Evolutionary conservation across 768 basidiomycete species (phyloP).

Genomic region (Boletus fagicola): DNA sequence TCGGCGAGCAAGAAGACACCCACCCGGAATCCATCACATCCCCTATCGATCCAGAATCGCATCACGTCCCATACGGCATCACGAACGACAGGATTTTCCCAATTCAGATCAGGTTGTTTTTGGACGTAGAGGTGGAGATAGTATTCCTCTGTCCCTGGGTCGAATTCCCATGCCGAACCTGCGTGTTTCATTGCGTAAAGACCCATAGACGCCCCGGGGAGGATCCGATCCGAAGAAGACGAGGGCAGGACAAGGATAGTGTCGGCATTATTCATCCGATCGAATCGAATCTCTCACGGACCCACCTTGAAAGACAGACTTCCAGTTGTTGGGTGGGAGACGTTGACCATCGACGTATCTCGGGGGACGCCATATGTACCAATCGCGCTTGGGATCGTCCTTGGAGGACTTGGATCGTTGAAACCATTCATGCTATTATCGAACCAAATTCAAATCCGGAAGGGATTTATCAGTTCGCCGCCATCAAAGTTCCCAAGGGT

Average conservation of each 20-base stretch:
- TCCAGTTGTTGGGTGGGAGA: conserved; percentile 73
- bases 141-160: conserved; percentile 62
- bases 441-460: background rate
- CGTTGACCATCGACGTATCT: conserved; percentile 51
- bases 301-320: conserved; percentile 60
- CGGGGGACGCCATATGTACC: conserved; percentile 75
- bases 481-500: background rate
- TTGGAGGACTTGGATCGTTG: conserved; percentile 50
- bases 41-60: conserved; percentile 72
- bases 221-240: conserved; percentile 6
- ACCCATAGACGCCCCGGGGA: background rate
- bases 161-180: conserved; percentile 73
- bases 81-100: conserved; percentile 64
- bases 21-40: conserved; percentile 75
- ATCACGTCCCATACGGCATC: conserved; percentile 62
- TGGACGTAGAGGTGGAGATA: conserved; percentile 67
- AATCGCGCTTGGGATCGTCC: conserved; percentile 61
- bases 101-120: conserved; percentile 76
- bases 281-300: background rate
- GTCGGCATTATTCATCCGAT: background rate
- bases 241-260: background rate
- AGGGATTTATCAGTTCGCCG: conserved; percentile 1
- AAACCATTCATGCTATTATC: conserved; percentile 68
- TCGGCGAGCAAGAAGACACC: conserved; percentile 21
- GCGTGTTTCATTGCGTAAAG: conserved; percentile 2